A percentile compares a stretch with the other conserved stretches of the same genome.
Conservation (phyloP, 805 yeast species). For the Pichia scutulata region DNA sequence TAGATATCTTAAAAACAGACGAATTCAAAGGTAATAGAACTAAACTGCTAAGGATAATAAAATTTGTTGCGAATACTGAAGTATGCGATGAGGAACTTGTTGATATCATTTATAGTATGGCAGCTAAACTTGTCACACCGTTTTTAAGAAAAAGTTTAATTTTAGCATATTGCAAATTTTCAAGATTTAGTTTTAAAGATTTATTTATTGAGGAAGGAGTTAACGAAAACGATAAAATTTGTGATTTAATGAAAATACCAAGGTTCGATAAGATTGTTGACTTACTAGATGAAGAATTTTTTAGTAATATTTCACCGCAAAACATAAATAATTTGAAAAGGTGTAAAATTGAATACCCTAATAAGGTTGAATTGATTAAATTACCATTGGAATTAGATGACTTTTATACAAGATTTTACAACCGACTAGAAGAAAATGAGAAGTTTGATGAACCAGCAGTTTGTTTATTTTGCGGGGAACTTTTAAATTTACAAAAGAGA, state of each 20-base stretch:
- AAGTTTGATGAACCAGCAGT: conserved; percentile 67
- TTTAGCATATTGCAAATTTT: conserved; percentile 31
- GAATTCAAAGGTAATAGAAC: conserved; percentile 3
- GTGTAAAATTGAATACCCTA: conserved; percentile 51
- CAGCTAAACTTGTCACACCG: conserved; percentile 51
- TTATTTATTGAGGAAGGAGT: conserved; percentile 9
- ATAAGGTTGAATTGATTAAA: conserved; percentile 48
- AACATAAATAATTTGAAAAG: conserved; percentile 9
- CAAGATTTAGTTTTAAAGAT: conserved; percentile 2
- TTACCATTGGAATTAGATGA: conserved; percentile 62
- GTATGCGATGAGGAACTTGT: conserved; percentile 24
- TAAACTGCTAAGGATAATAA: conserved; percentile 14
- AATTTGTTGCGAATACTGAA: conserved; percentile 19
- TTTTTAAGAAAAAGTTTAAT: conserved; percentile 58
- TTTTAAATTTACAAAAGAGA: conserved; percentile 58
- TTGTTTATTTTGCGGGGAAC: conserved; percentile 73
- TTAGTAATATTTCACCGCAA: conserved; percentile 5
- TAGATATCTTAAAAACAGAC: conserved; percentile 2
- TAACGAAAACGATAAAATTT: conserved; percentile 49
- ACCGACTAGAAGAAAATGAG: conserved; percentile 32
- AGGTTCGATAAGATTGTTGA: conserved; percentile 23
- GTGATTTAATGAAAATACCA: conserved; percentile 43
- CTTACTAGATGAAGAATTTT: conserved; percentile 11
- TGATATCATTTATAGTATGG: conserved; percentile 41
- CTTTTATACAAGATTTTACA: conserved; percentile 55